Base-by-base conservation (phyloP, 805 yeast genomes). In the Teunomyces cretensis region DNA sequence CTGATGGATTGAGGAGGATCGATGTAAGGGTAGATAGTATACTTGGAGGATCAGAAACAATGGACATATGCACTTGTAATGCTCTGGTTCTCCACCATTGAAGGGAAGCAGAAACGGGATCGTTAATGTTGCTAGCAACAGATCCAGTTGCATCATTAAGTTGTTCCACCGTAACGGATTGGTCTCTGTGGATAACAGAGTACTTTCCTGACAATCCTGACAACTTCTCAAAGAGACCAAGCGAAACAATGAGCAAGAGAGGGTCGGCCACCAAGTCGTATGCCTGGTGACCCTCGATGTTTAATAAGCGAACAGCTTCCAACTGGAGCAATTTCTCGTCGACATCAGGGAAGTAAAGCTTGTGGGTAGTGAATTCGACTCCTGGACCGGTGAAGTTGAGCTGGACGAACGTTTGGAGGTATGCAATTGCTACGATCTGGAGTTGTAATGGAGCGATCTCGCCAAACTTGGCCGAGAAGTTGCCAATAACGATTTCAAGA, bases 361-460 rank as follows among this genome's bases (percentile, higher is more conserved):
- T 57, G 30, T 56, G 55, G 4, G 74, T 53, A 3, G 62, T 64
- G 16, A 69, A 52, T 4, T 75, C 74, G 2, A 80, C 56, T 19
- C 77, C 74, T 4, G 97, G 97, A 7, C 97, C 97, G 0, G 96
- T 88, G 63, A 76, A 88, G 61, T 91, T 91, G 41, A 77, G 64
- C 60, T 88, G 95, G 12, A 86, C 67, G 58, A 86, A 91, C 1
- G 78, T 59, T 58, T 89, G 90, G 19, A 88, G 65, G 2, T 81
- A 65, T 1, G 85, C 74, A 48, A 88, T 73, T 2, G 88, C 86
- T 13, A 76, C 36, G n/a, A 69, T 46, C 40, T 65, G 74, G 28
- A 62, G 50, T 33, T 64, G 63, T 13, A 60, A 16, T 1, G 30
- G 19, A 2, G 54, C 58, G 4, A 54, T 16, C 8, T 43, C 46